These are phyloP conservation scores for Blastocystis sp. DNA, from an alignment of 352 stramenopile genomes.

Conservation along the genomic window DNA sequence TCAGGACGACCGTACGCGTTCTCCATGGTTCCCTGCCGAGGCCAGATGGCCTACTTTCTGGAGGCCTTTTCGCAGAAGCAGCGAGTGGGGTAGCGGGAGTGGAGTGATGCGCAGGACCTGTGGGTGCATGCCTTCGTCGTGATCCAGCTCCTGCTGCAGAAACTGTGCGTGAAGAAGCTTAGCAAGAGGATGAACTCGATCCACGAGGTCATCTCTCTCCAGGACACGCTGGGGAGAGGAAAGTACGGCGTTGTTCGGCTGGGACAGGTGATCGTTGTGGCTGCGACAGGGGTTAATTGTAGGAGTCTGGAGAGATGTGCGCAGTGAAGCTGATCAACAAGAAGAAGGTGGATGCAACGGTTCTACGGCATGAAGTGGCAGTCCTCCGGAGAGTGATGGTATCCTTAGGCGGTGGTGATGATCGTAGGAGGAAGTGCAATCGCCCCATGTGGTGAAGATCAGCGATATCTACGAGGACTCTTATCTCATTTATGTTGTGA, in stretches of 20 bases:
- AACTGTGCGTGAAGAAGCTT: not conserved
- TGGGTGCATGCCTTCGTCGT: not conserved
- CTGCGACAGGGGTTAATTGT: not conserved
- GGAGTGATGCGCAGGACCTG: not conserved
- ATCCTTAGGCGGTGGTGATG: not conserved
- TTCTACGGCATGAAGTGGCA: not conserved
- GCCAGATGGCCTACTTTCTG: not conserved
- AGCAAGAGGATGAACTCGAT: not conserved
- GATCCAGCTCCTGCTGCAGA: not conserved
- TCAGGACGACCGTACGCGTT: not conserved
- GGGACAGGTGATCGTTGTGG: not conserved
- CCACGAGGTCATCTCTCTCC: not conserved
- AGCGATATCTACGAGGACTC: not conserved
- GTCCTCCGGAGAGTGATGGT: not conserved
- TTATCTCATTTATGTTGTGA: constrained; percentile 18
- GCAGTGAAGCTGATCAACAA: constrained; percentile 28
- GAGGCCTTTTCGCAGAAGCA: constrained; percentile 1
- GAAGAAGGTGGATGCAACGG: not conserved
- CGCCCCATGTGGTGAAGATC: not conserved
- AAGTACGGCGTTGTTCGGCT: constrained; percentile 1
- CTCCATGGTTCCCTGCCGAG: not conserved
- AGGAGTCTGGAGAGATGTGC: constrained; percentile 4
- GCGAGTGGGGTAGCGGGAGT: not conserved
- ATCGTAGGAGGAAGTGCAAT: not conserved
- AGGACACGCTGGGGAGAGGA: not conserved